Conservation (phyloP, 805 yeast genomes). For the Yamadazyma sp. region DNA sequence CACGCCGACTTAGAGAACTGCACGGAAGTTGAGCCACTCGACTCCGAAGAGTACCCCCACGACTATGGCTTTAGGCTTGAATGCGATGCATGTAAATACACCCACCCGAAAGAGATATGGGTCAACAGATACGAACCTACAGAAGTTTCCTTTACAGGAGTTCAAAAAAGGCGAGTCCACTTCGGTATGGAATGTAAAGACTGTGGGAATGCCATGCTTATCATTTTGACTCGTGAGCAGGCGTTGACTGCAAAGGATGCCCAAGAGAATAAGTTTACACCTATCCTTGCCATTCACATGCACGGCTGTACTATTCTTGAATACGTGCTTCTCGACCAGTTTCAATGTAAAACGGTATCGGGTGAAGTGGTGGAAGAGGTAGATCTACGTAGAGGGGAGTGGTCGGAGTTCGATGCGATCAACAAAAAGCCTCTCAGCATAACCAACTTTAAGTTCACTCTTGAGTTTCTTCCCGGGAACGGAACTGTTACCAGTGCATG, state of each 20-base stretch:
- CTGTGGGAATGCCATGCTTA: conserved; percentile 11
- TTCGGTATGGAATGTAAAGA: conserved; percentile 15
- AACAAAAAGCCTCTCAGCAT: conserved; percentile 9
- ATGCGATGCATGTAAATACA: conserved; percentile 11
- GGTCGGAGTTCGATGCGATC: conserved; percentile 15
- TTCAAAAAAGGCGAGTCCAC: conserved; percentile 10
- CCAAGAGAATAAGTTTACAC: conserved; percentile 2
- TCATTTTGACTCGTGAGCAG: conserved; percentile 8
- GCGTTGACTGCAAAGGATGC: conserved; percentile 1
- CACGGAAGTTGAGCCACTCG: conserved; percentile 16
- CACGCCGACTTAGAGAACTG: conserved; percentile 16
- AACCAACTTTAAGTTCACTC: conserved; percentile 8
- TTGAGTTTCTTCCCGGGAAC: conserved; percentile 6
- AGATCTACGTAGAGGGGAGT: conserved; percentile 14
- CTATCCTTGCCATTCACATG: conserved; percentile 13
- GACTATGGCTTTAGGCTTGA: conserved; percentile 15
- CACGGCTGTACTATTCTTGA: conserved; percentile 13
- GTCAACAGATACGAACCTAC: conserved; percentile 12
- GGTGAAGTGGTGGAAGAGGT: conserved; percentile 14
- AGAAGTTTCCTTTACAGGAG: conserved; percentile 1
- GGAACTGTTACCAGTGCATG: conserved; percentile 1
- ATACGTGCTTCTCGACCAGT: conserved; percentile 14
- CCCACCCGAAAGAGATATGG: conserved; percentile 11
- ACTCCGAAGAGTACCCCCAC: conserved; percentile 16
- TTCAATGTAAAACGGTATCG: conserved; percentile 9